phyloP scores from a whole-genome alignment of 169 alveolate genomes.

The Plasmodium malariae region DNA sequence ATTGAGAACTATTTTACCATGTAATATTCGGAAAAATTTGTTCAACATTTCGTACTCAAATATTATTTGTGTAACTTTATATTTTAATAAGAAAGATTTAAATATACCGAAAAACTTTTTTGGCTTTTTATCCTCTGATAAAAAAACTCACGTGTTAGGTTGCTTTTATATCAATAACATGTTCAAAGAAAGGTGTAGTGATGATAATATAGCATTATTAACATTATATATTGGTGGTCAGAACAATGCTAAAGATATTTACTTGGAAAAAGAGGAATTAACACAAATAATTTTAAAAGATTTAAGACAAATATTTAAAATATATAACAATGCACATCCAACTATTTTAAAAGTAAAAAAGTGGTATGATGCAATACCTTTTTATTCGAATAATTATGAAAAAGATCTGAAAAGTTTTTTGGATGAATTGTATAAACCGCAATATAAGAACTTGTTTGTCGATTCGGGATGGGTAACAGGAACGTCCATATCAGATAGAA shows the following conservation, averaged over 20 bases:
- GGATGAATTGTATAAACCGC: slow-evolving; percentile 16
- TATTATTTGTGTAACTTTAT: slow-evolving; percentile 28
- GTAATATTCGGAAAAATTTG: slow-evolving; percentile 8
- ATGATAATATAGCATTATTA: slow-evolving; percentile 19
- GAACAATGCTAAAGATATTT: slow-evolving; percentile 27
- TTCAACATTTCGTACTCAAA: slow-evolving; percentile 11
- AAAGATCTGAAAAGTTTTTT: slow-evolving; percentile 8
- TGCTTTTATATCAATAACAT: slow-evolving; percentile 46
- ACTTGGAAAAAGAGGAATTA: slow-evolving; percentile 19
- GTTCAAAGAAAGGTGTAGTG: slow-evolving; percentile 47
- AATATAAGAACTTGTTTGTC: slow-evolving; percentile 29
- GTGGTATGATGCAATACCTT: slow-evolving; percentile 56
- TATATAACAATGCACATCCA: slow-evolving; percentile 32
- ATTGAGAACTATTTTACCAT: slow-evolving; percentile 28
- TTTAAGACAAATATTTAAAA: slow-evolving; percentile 12
- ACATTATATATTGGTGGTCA: slow-evolving; percentile 59
- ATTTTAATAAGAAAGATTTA: slow-evolving; percentile 38
- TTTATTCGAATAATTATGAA: slow-evolving; percentile 51
- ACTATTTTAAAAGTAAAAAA: slow-evolving; percentile 38
- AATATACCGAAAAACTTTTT: slow-evolving; percentile 31
- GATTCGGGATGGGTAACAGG: slow-evolving; percentile 74
- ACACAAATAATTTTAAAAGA: slow-evolving; percentile 1
- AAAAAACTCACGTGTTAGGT: slow-evolving; percentile 30
- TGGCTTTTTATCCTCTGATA: slow-evolving; percentile 50
- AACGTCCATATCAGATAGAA: slow-evolving; percentile 67